Base-by-base conservation (phyloP, 768 basidiomycete species). In the Pleurotus tuber-regium region DNA sequence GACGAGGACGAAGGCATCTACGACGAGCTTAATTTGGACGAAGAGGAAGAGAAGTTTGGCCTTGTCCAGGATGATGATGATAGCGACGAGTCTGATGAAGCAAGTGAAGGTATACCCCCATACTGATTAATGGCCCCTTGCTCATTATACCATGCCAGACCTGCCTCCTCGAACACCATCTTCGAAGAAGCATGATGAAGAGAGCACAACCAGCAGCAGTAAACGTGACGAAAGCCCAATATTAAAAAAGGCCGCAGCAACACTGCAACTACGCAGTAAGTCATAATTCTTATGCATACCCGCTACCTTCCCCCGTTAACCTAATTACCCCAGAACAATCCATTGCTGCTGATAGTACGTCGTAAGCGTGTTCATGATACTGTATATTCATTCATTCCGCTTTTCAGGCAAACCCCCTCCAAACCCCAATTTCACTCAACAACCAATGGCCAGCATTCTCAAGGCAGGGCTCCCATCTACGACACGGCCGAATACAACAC, bases 1-100 rank as follows among this genome's bases (percentile, higher is more conserved):
- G 94, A 98, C 53, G 95, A 96, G 66, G 92, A 98, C 62, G 89
- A 94, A 65, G 94, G 92, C 41, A 89, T 99, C 44, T 99, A 99
- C 62, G 97, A 98, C 60, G 97, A 98, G 12, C 90, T 99, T 55
- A 91, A 91, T 61, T 86, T 99, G 40, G 91, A 97, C 59, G 96
- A 97, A 63, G 93, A 97, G 66, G 96, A 98, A 63, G 93, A 93
- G 72, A 88, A 90, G 63, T 93, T 94, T 63, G 89, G 90, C 50
- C 74, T 90, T 36, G 80, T 79, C 49, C 74, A 84, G 46, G 89
- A 93, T 43, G 83, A 92, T 12, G 84, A 83, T 42, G 83, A 89
- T 8, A 87, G 81, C 49, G 89, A 92, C 55, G 88, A 86, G 31
- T 91, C 87, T 26, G 78, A 93, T 66, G 71, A 77, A 58, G 74